Evolutionary conservation across 352 stramenopile genomes (phyloP).

Genomic region (Pythium angustatum): DNA sequence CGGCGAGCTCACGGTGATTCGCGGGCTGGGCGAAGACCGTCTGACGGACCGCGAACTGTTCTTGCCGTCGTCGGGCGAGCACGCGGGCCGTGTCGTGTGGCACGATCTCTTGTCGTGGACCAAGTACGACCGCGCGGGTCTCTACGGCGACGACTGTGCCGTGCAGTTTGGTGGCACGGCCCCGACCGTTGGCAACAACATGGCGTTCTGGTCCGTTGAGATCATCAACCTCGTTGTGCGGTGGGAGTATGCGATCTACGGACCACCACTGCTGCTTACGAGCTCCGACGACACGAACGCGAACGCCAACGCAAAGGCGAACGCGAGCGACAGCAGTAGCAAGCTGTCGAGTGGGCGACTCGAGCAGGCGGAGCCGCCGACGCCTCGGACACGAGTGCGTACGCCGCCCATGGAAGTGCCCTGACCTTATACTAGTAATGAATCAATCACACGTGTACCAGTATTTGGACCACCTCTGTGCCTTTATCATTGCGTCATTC

Average conservation of each 20-base stretch:
- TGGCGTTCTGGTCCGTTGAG: conserved; percentile 45
- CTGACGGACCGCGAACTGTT: conserved; percentile 34
- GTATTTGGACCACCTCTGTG: too few species aligned
- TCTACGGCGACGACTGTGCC: conserved; percentile 35
- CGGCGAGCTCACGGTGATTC: conserved; percentile 27
- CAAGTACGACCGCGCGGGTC: conserved; percentile 34
- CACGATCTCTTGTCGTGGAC: conserved; percentile 34
- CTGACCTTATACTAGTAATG: too few species aligned
- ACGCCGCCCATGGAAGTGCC: conserved; percentile 8
- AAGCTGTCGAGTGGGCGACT: too few species aligned
- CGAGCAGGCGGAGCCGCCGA: too few species aligned
- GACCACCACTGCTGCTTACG: conserved; percentile 22
- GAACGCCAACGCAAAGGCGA: background rate
- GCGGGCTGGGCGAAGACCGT: conserved; percentile 36
- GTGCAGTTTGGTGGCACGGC: conserved; percentile 37
- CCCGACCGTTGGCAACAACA: conserved; percentile 40
- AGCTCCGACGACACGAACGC: background rate
- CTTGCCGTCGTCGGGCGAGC: conserved; percentile 15
- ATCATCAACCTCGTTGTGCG: conserved; percentile 41
- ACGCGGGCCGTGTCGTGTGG: conserved; percentile 25
- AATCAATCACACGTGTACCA: too few species aligned
- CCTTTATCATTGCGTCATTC: too few species aligned
- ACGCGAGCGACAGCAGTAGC: too few species aligned
- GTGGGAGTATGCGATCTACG: conserved; percentile 43
- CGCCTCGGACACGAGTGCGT: background rate